phyloP scores from a whole-genome alignment of 345 rosid genomes.

The Toxicodendron radicans region DNA sequence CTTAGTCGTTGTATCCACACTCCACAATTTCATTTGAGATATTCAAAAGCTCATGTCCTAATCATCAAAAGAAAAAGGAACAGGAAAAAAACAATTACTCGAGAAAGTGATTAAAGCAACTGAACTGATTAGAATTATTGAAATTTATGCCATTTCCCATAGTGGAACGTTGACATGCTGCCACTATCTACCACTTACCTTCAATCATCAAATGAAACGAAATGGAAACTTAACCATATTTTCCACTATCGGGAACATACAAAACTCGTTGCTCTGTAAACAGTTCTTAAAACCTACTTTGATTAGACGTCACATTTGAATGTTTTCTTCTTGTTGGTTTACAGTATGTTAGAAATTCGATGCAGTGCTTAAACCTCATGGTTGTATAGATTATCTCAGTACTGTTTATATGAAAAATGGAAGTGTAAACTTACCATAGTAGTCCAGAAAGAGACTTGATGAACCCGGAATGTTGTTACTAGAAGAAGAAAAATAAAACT shows the following conservation, averaged over 20 bases:
- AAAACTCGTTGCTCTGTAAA: background rate
- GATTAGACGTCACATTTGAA: too few relatives aligned
- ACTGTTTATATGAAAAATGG: background rate
- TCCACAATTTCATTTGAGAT: background rate
- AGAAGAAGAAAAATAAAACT: too few relatives aligned
- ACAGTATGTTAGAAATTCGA: too few relatives aligned
- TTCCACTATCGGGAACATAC: background rate
- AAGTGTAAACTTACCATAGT: background rate
- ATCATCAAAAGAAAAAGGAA: background rate
- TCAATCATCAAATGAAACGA: background rate
- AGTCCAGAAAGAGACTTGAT: background rate
- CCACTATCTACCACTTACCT: background rate
- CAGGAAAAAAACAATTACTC: too few relatives aligned
- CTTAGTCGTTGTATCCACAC: background rate
- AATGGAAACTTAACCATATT: background rate
- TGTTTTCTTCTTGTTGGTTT: background rate
- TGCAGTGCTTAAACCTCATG: too few relatives aligned
- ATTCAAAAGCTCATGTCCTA: background rate
- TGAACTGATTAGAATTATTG: background rate
- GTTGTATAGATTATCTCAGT: too few relatives aligned
- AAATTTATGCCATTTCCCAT: background rate
- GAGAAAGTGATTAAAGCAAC: background rate
- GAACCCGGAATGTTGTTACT: background rate
- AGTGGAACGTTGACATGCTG: constrained; percentile 14
- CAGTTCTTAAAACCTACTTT: background rate